Percentiles rank a stretch among this genome's conserved stretches.
Evolutionary conservation across 805 yeast species (phyloP).

Genomic region (Teunomyces pallodes): DNA sequence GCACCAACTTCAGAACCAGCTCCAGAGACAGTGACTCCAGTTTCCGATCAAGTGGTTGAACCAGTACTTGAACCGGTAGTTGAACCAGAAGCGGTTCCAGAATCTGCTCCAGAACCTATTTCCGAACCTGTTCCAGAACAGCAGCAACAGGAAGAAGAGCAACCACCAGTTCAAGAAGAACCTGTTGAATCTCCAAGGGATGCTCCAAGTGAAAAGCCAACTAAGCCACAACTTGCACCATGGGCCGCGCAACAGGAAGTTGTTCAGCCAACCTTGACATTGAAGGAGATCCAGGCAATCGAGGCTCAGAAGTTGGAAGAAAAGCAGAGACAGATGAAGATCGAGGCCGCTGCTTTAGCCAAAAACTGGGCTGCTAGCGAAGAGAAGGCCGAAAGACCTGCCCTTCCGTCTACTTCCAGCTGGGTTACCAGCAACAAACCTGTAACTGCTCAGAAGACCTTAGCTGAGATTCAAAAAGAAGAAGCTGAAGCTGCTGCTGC

Average conservation of each 20-base stretch:
- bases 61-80: background rate
- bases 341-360: conserved; percentile 14
- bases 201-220: conserved; percentile 5
- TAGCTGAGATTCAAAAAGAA: conserved; percentile 63
- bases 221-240: conserved; percentile 42
- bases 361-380: conserved; percentile 20
- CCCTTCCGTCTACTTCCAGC: conserved; percentile 40
- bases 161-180: background rate
- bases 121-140: conserved; percentile 1
- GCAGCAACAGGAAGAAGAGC: background rate
- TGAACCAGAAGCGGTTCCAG: background rate
- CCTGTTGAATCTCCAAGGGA: background rate
- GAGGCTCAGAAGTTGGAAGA: conserved; percentile 44
- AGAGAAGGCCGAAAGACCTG: conserved; percentile 24
- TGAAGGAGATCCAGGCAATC: conserved; percentile 51
- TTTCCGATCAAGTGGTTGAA: background rate
- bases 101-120: background rate
- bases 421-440: conserved; percentile 37
- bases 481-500: conserved; percentile 45
- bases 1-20: background rate
- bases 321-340: conserved; percentile 36
- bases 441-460: conserved; percentile 43
- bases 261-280: conserved; percentile 38
- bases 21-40: background rate
- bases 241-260: conserved; percentile 44